Conservation (phyloP, 2,329 filamentous ascomycete genomes). For the Penicillium sp. region DNA sequence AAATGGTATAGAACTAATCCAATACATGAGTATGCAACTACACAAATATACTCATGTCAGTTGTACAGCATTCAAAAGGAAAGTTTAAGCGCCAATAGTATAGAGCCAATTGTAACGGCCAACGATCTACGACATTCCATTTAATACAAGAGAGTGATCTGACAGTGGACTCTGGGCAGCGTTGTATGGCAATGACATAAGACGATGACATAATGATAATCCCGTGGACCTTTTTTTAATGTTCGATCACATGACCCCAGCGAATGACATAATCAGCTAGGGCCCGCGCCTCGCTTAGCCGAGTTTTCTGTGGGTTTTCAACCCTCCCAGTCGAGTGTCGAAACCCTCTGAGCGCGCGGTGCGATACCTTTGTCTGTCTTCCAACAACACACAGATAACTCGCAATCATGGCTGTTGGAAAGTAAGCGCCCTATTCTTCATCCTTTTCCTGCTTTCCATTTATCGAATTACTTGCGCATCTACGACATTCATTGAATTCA, state of each 20-base stretch:
- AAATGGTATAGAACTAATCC: background rate
- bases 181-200: background rate
- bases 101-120: background rate
- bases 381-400: conserved; percentile 48
- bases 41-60: background rate
- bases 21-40: background rate
- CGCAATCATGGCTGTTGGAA: conserved; percentile 81
- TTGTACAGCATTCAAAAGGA: background rate
- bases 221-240: background rate
- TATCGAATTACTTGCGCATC: conserved; percentile 9
- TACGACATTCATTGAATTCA: conserved; percentile 2
- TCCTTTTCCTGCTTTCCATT: conserved; percentile 8
- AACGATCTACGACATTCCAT: background rate
- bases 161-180: background rate
- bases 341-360: conserved; percentile 42
- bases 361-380: conserved; percentile 46
- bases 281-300: conserved; percentile 46
- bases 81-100: background rate
- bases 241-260: conserved; percentile 20
- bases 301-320: conserved; percentile 49
- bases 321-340: conserved; percentile 37
- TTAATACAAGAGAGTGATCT: background rate
- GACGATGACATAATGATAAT: conserved; percentile 1
- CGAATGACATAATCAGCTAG: conserved; percentile 37
- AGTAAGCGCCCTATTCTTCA: conserved; percentile 48